Percentiles rank a stretch among this genome's conserved stretches.
These are phyloP conservation scores for Xerocomus minutiporus DNA, from an alignment of 1,284 basidiomycete species.

Conservation along the genomic window DNA sequence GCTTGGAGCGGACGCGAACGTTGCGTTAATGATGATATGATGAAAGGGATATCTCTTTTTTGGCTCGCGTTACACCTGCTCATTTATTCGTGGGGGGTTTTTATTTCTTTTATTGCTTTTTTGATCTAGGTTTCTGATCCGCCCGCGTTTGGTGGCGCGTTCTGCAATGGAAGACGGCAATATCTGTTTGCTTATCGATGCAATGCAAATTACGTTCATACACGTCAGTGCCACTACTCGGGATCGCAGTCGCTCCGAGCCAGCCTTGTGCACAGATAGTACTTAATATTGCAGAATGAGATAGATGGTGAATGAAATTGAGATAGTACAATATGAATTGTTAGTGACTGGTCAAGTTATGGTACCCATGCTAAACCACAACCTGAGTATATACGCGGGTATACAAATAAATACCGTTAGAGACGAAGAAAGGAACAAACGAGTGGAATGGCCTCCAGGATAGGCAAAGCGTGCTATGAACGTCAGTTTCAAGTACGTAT, in stretches of 20 bases:
- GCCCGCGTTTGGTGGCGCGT: not conserved
- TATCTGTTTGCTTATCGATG: not conserved
- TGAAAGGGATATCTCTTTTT: not conserved
- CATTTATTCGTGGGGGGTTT: not conserved
- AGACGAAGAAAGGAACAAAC: not conserved
- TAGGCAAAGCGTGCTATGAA: not conserved
- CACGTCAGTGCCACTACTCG: not conserved
- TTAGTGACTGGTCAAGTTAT: too few relatives aligned
- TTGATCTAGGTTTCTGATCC: not conserved
- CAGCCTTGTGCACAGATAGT: too few relatives aligned
- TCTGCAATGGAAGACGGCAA: not conserved
- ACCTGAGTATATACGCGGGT: not conserved
- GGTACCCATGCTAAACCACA: not conserved
- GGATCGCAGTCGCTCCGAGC: not conserved
- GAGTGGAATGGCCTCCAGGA: not conserved
- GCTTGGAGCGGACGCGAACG: slow-evolving; percentile 38
- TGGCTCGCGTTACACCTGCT: not conserved
- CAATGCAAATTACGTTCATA: not conserved
- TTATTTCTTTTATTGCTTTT: not conserved
- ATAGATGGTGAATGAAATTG: not conserved
- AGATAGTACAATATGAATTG: not conserved
- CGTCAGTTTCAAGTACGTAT: not conserved
- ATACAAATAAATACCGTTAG: not conserved
- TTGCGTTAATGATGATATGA: not conserved
- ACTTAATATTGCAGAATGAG: too few relatives aligned